Conservation (phyloP, 345 rosid species). For the Sonneratia caseolaris region DNA sequence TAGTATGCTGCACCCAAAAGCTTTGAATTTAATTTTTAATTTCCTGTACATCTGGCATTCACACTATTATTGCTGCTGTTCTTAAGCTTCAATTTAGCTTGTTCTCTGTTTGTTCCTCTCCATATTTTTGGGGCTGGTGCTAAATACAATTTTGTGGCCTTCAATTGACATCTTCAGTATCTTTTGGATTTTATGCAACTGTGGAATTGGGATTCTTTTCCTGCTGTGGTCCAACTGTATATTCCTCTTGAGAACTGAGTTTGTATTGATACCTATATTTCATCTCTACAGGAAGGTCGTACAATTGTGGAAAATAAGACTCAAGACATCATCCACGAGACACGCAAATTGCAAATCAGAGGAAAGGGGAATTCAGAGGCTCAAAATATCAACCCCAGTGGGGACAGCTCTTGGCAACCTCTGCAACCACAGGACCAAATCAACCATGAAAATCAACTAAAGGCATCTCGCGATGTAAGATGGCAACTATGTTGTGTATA, state of each 20-base stretch:
- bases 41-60: neutral
- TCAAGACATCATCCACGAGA: constrained; percentile 63
- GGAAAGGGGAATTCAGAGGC: constrained; percentile 46
- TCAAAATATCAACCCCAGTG: constrained; percentile 25
- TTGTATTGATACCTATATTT: neutral
- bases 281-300: constrained; percentile 61
- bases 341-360: constrained; percentile 60
- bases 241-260: neutral
- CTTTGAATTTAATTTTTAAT: neutral
- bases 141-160: neutral
- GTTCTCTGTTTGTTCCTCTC: neutral
- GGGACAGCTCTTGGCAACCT: constrained; percentile 44
- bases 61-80: neutral
- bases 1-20: too few species aligned
- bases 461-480: constrained; percentile 99
- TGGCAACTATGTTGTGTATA: constrained; percentile 45
- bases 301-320: constrained; percentile 72
- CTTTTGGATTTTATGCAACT: neutral
- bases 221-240: neutral
- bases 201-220: neutral
- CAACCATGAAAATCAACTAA: constrained; percentile 75
- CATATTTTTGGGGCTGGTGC: neutral
- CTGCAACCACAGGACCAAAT: constrained; percentile 25
- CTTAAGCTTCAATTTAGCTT: neutral
- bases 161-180: neutral